A percentile compares a stretch with the other conserved stretches of the same genome.
phyloP scores from a whole-genome alignment of 306 rosid genomes.

The Ceratonia siliqua region DNA sequence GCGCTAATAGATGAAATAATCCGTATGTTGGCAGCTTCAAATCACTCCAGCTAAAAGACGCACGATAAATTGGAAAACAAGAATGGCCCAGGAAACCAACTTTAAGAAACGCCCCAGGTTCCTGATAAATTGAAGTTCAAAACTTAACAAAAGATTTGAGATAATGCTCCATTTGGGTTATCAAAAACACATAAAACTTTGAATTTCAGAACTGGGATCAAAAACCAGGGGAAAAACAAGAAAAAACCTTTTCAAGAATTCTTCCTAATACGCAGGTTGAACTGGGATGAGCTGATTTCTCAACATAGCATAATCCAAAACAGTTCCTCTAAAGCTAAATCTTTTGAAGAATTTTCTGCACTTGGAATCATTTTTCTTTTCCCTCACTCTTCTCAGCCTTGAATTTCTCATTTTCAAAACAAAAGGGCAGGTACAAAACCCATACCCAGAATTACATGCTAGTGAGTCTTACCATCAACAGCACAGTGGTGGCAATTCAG shows the following conservation, averaged over 20 bases:
- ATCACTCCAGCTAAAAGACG: background rate
- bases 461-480: constrained; percentile 41
- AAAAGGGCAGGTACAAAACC: background rate
- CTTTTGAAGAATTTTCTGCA: constrained; percentile 8
- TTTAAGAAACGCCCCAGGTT: background rate
- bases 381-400: constrained; percentile 23
- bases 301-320: constrained; percentile 22
- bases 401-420: constrained; percentile 17
- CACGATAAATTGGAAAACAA: background rate
- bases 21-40: background rate
- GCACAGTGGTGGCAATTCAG: constrained; percentile 30
- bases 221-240: background rate
- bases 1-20: background rate
- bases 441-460: constrained; percentile 1
- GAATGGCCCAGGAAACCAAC: background rate
- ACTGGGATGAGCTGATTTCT: constrained; percentile 19
- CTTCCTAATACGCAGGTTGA: background rate
- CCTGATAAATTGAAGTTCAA: constrained; percentile 4
- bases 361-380: background rate
- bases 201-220: background rate
- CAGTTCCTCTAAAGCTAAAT: background rate
- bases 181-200: background rate
- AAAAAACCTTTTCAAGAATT: background rate
- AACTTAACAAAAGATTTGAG: background rate
- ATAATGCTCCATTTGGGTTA: constrained; percentile 23